Conservation (phyloP, 129 eudicot genomes). For the Centaurea solstitialis region DNA sequence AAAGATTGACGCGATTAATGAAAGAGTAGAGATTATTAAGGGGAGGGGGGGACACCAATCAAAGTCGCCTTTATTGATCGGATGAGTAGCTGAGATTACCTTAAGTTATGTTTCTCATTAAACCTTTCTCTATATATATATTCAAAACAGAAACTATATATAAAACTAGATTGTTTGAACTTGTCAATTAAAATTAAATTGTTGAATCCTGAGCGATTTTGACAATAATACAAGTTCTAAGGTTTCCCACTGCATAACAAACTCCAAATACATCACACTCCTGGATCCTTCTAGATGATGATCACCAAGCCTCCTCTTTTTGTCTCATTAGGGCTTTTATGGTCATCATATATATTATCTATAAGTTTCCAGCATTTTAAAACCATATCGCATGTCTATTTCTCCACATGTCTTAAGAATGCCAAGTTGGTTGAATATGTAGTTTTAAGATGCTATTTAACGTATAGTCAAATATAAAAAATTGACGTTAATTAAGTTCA, state of each 20-base stretch:
- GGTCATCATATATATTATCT: conserved; percentile 15
- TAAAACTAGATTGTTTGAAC: not conserved
- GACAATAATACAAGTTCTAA: not conserved
- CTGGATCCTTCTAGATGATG: not conserved
- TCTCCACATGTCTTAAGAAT: not conserved
- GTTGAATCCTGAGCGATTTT: not conserved
- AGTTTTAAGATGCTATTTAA: not conserved
- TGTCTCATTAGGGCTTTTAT: not conserved
- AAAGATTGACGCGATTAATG: too few species aligned
- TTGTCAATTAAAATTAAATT: not conserved
- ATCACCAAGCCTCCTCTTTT: conserved; percentile 6
- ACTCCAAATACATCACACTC: not conserved
- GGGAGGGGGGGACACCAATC: too few species aligned
- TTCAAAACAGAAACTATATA: too few species aligned
- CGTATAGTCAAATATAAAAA: not conserved
- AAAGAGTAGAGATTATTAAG: too few species aligned
- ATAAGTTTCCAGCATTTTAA: not conserved
- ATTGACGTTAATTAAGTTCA: too few species aligned
- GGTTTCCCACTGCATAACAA: conserved; percentile 5
- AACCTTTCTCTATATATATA: too few species aligned
- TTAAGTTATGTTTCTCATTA: too few species aligned
- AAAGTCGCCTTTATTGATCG: too few species aligned
- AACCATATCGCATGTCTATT: not conserved
- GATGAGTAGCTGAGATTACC: too few species aligned
- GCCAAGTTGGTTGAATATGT: not conserved